Base-by-base conservation (phyloP, 2,329 filamentous ascomycete genomes). In the Calonectria henricotiae region DNA sequence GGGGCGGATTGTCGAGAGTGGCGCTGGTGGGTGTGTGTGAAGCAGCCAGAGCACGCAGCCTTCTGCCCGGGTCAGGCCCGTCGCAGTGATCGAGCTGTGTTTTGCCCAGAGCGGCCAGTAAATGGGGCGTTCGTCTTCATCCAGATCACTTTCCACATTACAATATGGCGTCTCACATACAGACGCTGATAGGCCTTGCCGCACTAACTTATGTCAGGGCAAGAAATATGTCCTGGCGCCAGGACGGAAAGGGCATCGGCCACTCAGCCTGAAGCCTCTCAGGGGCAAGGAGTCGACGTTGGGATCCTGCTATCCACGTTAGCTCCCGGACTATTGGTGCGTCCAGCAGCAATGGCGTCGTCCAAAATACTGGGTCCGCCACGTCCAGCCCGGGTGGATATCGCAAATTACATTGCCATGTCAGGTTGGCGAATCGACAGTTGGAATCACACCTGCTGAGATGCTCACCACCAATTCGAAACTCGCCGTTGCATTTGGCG, bases 301-400 rank as follows among this genome's bases (percentile, higher is more conserved):
- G 37, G 46, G 43, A 44, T 54, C 67, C 37, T 55, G 37, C 17
- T 39, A 12, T 46, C 46, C 46, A 43, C 25, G 32, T 37, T 77
- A 77, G 75, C 67, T 71, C 46, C 65, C 72, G 46, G 17, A 44
- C 35, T 65, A 58, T 65, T 65, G 47, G 47, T 17, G 13, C 71
- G 70, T 62, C 49, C 27, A 60, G 51, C n/a, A 30, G 43, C 62
- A 65, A 58, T 46, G 37, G 55, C 55, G 39, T 15, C 35, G 37
- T 44, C 37, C 37, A 61, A 44, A 41, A 41, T 60, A 44, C 25
- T 15, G 55, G 51, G 51, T 39, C 51, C 51, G 32, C 32, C 35
- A 25, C 35, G 35, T 39, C 32, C 35, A 58, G 35, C 35, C 32
- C 11, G 7, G 20, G 51, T 58, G n/a, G 20, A 5, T 30, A 58